Evolutionary conservation across 2,329 filamentous ascomycete genomes (phyloP).

Genomic region (Aschersonia sp.): DNA sequence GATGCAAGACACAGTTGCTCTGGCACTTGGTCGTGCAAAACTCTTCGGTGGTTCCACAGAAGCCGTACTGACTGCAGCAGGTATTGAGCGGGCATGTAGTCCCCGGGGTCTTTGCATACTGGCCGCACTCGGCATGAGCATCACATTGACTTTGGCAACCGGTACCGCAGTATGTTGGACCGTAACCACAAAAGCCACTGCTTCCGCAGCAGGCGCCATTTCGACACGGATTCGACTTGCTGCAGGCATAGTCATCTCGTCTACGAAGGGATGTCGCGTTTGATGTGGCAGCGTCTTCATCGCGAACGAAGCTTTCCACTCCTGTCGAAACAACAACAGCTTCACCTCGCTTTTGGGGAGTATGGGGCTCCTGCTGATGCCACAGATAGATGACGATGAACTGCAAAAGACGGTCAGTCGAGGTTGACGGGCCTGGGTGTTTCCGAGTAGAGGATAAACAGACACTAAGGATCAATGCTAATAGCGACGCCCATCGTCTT

Average conservation of each 20-base stretch:
- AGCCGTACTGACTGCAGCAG: slow-evolving; percentile 9
- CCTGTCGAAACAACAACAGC: background rate
- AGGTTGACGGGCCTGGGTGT: background rate
- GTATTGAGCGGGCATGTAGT: slow-evolving; percentile 20
- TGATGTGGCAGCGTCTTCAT: background rate
- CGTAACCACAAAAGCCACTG: slow-evolving; percentile 1
- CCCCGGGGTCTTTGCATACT: slow-evolving; percentile 8
- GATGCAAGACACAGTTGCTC: slow-evolving; percentile 8
- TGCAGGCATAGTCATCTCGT: background rate
- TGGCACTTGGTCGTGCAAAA: slow-evolving; percentile 9
- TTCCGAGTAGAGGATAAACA: background rate
- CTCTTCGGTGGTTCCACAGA: slow-evolving; percentile 6
- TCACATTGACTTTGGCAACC: slow-evolving; percentile 7
- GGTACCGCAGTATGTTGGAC: background rate
- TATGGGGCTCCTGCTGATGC: background rate
- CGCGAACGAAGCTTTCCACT: background rate
- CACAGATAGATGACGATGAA: background rate
- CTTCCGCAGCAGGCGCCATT: background rate
- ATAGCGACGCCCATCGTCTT: background rate
- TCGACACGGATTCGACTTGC: background rate
- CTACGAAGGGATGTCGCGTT: background rate
- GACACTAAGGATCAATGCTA: background rate
- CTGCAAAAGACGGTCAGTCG: background rate
- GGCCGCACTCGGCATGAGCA: slow-evolving; percentile 15
- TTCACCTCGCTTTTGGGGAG: background rate